These are phyloP conservation scores for Nigrospora osmanthi DNA, from an alignment of 2,329 filamentous ascomycete species.

Conservation along the genomic window DNA sequence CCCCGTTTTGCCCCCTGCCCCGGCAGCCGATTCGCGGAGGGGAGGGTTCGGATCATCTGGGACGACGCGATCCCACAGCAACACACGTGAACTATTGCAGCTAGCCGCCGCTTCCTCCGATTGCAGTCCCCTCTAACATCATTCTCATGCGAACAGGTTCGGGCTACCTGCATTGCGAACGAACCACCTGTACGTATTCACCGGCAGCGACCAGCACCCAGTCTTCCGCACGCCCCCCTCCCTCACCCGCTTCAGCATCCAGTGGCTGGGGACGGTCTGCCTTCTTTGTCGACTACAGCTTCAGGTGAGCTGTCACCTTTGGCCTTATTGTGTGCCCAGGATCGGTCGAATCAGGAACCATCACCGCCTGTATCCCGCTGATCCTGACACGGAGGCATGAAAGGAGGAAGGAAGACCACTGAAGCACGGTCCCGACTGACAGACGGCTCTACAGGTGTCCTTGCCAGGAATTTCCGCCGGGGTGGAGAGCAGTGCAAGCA, in stretches of 20 bases:
- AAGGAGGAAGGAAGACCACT: background rate
- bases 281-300: constrained; percentile 7
- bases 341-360: background rate
- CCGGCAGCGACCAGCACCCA: background rate
- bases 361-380: background rate
- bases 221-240: too few relatives aligned
- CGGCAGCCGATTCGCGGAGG: too few relatives aligned
- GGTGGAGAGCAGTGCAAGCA: constrained; percentile 8
- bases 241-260: background rate
- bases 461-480: constrained; percentile 10
- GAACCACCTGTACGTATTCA: constrained; percentile 13
- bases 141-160: constrained; percentile 36
- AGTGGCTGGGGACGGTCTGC: constrained; percentile 6
- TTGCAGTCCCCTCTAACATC: constrained; percentile 26
- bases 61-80: constrained; percentile 17
- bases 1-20: constrained; percentile 1
- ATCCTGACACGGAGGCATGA: background rate
- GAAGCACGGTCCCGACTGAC: constrained; percentile 5
- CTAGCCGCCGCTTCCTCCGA: constrained; percentile 27
- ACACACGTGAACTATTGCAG: constrained; percentile 18
- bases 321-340: background rate
- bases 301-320: constrained; percentile 11
- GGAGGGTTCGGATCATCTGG: constrained; percentile 11
- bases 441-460: constrained; percentile 6
- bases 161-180: constrained; percentile 34